Evolutionary conservation across 176 grass and related monocot species (phyloP).

Genomic region (Bromus sterilis): DNA sequence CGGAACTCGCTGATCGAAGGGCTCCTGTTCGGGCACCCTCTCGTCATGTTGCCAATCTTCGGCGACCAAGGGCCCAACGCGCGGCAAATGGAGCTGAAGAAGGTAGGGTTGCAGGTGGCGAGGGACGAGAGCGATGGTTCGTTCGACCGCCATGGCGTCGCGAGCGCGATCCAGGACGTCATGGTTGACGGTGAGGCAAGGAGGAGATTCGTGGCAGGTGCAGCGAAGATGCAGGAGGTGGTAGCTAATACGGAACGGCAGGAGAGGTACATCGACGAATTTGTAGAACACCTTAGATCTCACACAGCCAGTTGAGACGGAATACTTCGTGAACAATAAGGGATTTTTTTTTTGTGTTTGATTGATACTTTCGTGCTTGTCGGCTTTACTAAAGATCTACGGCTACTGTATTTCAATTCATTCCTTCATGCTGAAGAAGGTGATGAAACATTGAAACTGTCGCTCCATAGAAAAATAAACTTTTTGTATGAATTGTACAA

Average conservation of each 20-base stretch:
- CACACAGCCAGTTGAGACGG: neutral
- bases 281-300: neutral
- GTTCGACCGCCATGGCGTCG: neutral
- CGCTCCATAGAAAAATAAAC: too few relatives aligned
- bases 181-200: neutral
- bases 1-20: neutral
- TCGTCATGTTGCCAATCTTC: neutral
- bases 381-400: too few relatives aligned
- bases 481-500: too few relatives aligned
- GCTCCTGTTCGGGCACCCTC: neutral
- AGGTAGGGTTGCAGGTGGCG: neutral
- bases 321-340: too few relatives aligned
- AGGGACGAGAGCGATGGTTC: neutral
- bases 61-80: neutral
- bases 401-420: too few relatives aligned
- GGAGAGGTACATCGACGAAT: neutral
- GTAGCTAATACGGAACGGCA: neutral
- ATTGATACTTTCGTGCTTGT: too few relatives aligned
- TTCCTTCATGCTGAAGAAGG: too few relatives aligned
- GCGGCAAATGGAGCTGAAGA: neutral
- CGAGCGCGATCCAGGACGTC: neutral
- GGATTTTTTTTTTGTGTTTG: too few relatives aligned
- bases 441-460: too few relatives aligned
- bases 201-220: neutral
- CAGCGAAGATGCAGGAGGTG: neutral